Percentiles rank a stretch among this genome's conserved stretches.
Conservation (phyloP, 2,329 filamentous ascomycete species). For the Trichoderma sp. region DNA sequence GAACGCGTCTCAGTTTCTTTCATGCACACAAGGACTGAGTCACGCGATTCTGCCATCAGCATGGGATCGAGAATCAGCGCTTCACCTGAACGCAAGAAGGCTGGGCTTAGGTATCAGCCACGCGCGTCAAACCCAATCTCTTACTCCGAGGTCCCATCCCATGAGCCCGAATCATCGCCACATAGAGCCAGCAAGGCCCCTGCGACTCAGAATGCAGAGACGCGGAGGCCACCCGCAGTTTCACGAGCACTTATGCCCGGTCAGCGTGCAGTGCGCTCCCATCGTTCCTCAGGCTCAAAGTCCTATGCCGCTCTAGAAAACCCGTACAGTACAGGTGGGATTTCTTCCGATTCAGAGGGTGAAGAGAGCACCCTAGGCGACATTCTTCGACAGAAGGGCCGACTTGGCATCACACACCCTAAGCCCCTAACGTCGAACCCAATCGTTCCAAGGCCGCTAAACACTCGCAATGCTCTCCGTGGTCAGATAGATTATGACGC, state of each 20-base stretch:
- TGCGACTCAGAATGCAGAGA: constrained; percentile 49
- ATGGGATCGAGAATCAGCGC: constrained; percentile 50
- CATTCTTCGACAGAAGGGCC: constrained; percentile 29
- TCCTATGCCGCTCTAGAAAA: constrained; percentile 48
- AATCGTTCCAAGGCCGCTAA: constrained; percentile 22
- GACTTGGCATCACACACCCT: constrained; percentile 38
- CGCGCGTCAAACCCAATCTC: constrained; percentile 39
- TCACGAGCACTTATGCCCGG: constrained; percentile 54
- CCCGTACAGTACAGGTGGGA: constrained; percentile 41
- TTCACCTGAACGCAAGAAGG: constrained; percentile 42
- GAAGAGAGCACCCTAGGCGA: constrained; percentile 34
- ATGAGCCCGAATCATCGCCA: constrained; percentile 40
- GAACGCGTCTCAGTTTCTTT: constrained; percentile 67
- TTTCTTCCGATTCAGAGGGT: constrained; percentile 41
- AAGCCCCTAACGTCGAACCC: constrained; percentile 56
- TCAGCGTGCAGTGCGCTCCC: constrained; percentile 36
- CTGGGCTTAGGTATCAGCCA: constrained; percentile 47
- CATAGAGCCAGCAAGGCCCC: constrained; percentile 35
- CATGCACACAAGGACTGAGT: constrained; percentile 69
- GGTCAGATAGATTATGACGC: constrained; percentile 26
- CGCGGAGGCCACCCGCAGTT: constrained; percentile 53
- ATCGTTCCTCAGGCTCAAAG: constrained; percentile 33
- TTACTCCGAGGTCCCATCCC: constrained; percentile 50
- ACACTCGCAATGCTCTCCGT: background rate
- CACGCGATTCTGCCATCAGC: constrained; percentile 54